These are phyloP conservation scores for Aulographum hederae DNA, from an alignment of 2,329 filamentous ascomycete species.

Conservation along the genomic window DNA sequence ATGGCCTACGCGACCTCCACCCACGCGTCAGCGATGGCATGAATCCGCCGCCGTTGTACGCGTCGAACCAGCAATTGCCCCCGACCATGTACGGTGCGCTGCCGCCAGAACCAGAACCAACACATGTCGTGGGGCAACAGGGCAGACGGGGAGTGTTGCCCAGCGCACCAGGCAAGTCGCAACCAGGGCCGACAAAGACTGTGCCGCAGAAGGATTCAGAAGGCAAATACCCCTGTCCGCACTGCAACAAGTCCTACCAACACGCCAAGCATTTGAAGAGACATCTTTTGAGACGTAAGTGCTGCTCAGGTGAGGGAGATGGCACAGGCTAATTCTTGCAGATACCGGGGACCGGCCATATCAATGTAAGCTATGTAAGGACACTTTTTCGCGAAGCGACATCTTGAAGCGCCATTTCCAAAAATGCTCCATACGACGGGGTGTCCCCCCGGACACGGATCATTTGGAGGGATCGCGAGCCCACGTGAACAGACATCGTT, in stretches of 20 bases:
- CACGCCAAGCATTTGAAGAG: conserved; percentile 96
- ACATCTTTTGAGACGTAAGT: conserved; percentile 89
- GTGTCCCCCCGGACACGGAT: conserved; percentile 73
- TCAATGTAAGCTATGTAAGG: conserved; percentile 93
- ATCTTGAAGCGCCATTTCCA: conserved; percentile 98
- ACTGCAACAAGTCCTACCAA: conserved; percentile 95
- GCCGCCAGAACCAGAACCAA: conserved; percentile 37
- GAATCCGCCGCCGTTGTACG: neutral
- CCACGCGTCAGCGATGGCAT: neutral
- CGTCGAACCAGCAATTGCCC: neutral
- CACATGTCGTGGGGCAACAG: conserved; percentile 89
- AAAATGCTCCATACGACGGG: conserved; percentile 92
- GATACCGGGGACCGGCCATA: conserved; percentile 97
- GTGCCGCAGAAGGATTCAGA: conserved; percentile 92
- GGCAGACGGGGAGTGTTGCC: conserved; percentile 81
- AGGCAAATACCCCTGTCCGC: conserved; percentile 93
- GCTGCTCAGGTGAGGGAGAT: neutral
- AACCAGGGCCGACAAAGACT: conserved; percentile 62
- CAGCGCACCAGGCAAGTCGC: conserved; percentile 70
- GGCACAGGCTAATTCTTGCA: conserved; percentile 27
- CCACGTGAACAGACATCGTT: conserved; percentile 43
- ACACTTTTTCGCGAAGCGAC: conserved; percentile 94
- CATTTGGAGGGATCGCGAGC: conserved; percentile 87
- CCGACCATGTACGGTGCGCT: no score
- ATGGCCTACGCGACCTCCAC: neutral